phyloP scores from a whole-genome alignment of 805 yeast genomes.

The Cyberlindnera petersonii region DNA sequence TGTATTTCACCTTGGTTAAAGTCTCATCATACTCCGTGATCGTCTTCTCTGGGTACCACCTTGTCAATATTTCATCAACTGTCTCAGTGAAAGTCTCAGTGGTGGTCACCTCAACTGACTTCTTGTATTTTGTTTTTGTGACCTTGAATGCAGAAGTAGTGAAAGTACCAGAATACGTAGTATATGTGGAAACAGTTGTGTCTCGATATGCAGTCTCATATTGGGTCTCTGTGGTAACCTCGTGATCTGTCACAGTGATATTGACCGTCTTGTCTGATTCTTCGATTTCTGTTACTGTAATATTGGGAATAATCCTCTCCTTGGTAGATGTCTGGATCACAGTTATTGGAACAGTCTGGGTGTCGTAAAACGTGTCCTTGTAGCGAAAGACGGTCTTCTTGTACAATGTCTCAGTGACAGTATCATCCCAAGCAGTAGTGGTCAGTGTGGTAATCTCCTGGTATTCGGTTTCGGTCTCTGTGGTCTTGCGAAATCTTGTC shows the following conservation, averaged over 20 bases:
- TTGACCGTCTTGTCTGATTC: conserved; percentile 27
- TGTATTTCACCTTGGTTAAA: conserved; percentile 18
- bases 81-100: conserved; percentile 21
- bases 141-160: conserved; percentile 20
- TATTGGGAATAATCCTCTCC: conserved; percentile 18
- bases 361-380: conserved; percentile 15
- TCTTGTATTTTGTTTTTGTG: conserved; percentile 17
- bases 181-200: conserved; percentile 13
- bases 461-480: conserved; percentile 19
- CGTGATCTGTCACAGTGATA: conserved; percentile 21
- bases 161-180: conserved; percentile 13
- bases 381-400: conserved; percentile 21
- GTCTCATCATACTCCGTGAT: conserved; percentile 26
- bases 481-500: conserved; percentile 21
- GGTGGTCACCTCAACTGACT: conserved; percentile 12
- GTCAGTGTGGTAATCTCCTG: conserved; percentile 18
- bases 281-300: conserved; percentile 27
- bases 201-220: conserved; percentile 23
- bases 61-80: conserved; percentile 17
- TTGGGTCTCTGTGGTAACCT: conserved; percentile 16
- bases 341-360: conserved; percentile 17
- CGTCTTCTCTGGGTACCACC: conserved; percentile 24
- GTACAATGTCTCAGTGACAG: conserved; percentile 16
- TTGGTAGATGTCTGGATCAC: conserved; percentile 14
- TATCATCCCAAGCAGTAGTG: conserved; percentile 18